Conservation (phyloP, 2,329 filamentous ascomycete species). For the Amphichorda felina region DNA sequence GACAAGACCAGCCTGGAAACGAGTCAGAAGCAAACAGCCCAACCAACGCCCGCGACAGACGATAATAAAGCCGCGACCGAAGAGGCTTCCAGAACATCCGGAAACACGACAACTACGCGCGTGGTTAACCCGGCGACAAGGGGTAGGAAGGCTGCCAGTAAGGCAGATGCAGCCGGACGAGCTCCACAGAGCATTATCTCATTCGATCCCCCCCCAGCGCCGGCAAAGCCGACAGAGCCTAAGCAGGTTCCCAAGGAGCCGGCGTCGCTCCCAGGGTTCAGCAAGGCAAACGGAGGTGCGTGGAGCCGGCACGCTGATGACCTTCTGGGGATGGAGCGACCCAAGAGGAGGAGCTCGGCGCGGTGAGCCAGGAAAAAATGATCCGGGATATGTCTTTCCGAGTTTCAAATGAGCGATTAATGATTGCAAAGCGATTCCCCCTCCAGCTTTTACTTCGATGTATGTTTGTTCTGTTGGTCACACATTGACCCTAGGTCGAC, state of each 20-base stretch:
- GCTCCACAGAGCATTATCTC: slow-evolving; percentile 29
- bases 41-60: too few species aligned
- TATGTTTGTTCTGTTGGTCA: too few species aligned
- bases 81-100: neutral
- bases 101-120: slow-evolving; percentile 3
- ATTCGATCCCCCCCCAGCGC: slow-evolving; percentile 13
- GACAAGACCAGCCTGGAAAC: too few species aligned
- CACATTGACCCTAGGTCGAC: too few species aligned
- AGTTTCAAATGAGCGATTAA: too few species aligned
- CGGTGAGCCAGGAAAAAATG: too few species aligned
- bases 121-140: slow-evolving; percentile 37
- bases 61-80: neutral
- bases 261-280: slow-evolving; percentile 26
- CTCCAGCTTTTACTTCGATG: too few species aligned
- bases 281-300: slow-evolving; percentile 43
- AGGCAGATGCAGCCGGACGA: slow-evolving; percentile 36
- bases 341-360: slow-evolving; percentile 23
- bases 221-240: slow-evolving; percentile 2
- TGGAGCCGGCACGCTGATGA: slow-evolving; percentile 62
- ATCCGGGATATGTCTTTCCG: too few species aligned
- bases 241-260: neutral
- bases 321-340: slow-evolving; percentile 48
- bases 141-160: slow-evolving; percentile 39
- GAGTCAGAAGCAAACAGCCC: too few species aligned
- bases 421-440: too few species aligned